Percentiles rank a stretch among this genome's conserved stretches.
These are phyloP conservation scores for Rhodotorula sphaerocarpa DNA, from an alignment of 768 basidiomycete genomes.

Conservation along the genomic window DNA sequence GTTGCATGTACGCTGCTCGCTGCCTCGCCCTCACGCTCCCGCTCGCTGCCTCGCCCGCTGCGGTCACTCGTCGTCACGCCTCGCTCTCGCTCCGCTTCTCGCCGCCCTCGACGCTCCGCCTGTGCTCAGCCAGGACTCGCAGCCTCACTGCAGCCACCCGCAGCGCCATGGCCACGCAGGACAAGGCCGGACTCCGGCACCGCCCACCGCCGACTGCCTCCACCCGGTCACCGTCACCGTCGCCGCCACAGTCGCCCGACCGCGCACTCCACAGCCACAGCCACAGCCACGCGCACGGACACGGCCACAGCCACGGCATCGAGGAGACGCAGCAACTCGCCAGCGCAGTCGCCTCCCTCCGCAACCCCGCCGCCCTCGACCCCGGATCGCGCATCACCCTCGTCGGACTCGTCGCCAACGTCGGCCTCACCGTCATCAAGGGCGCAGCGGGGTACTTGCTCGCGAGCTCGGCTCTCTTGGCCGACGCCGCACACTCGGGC, in stretches of 20 bases:
- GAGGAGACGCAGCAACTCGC: constrained; percentile 63
- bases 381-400: constrained; percentile 74
- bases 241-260: background rate
- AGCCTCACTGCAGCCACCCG: too few relatives aligned
- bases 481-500: constrained; percentile 85
- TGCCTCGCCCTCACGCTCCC: background rate
- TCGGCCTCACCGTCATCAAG: constrained; percentile 72
- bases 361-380: constrained; percentile 29
- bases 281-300: constrained; percentile 23
- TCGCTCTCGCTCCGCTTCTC: background rate
- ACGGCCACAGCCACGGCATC: constrained; percentile 51
- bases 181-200: too few relatives aligned
- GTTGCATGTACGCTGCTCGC: background rate
- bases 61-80: background rate
- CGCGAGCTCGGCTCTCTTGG: constrained; percentile 82
- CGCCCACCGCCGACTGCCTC: too few relatives aligned
- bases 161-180: too few relatives aligned
- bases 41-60: background rate
- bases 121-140: too few relatives aligned
- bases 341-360: constrained; percentile 54
- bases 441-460: constrained; percentile 75
- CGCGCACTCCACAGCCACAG: constrained; percentile 1
- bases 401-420: constrained; percentile 71
- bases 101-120: too few relatives aligned
- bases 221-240: background rate